A percentile compares a stretch with the other conserved stretches of the same genome.
Conservation (phyloP, 2,329 filamentous ascomycete genomes). For the Ophiostoma himal-ulmi region DNA sequence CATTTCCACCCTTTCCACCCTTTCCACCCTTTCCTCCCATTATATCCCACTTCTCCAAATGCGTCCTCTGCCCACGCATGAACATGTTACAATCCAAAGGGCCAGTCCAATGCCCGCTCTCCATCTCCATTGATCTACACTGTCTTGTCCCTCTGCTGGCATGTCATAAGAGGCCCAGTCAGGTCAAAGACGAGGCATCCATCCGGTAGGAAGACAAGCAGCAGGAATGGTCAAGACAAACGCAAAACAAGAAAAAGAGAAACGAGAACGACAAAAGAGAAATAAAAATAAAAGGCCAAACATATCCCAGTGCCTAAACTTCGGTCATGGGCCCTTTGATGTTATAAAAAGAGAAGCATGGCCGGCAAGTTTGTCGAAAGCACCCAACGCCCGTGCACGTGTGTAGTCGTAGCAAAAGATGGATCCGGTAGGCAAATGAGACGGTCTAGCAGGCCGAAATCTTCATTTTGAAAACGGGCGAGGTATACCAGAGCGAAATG, state of each 20-base stretch:
- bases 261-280: background rate
- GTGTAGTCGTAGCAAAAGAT: background rate
- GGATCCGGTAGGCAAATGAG: background rate
- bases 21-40: background rate
- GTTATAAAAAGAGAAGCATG: background rate
- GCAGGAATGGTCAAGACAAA: background rate
- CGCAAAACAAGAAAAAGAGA: background rate
- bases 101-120: background rate
- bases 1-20: background rate
- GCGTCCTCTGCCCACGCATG: background rate
- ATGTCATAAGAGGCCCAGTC: background rate
- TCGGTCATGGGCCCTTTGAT: background rate
- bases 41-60: background rate
- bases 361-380: background rate
- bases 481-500: background rate
- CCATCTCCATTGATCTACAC: background rate
- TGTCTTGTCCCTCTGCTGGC: background rate
- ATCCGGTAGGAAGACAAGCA: constrained; percentile 8
- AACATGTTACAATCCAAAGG: constrained; percentile 12
- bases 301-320: too few relatives aligned
- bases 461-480: background rate
- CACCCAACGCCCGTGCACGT: background rate
- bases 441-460: background rate
- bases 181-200: constrained; percentile 6
- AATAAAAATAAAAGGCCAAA: background rate